Evolutionary conservation across 768 basidiomycete genomes (phyloP), one percentile per base, ranked within the genome.

Genomic region (Lactifluus rugatus): DNA sequence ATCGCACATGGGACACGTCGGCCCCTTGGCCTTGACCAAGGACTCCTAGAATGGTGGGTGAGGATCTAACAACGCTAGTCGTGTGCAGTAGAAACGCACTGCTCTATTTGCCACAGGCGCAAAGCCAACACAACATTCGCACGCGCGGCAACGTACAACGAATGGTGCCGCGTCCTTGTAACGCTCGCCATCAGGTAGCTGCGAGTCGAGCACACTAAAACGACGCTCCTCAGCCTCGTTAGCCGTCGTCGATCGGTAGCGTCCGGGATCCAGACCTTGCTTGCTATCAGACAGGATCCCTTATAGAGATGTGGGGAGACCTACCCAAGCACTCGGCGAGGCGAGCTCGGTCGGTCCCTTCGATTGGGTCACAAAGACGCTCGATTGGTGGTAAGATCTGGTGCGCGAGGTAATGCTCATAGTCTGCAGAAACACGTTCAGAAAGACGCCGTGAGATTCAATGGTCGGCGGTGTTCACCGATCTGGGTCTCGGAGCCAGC

Each of bases 341-440:
- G 36, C 94, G 81, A 7, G 93, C 76, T 26, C 90, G 81, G 65
- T 98, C 95, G 0, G 94, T 97, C 7, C 94, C 95, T 65, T 96
- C 92, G 46, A 99, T 98, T 1, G 90, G 87, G 44, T 96, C 96
- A 68, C 96, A 99, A 49, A 99, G 73, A 63, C 96, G 85, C 67
- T 96, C 90, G 56, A 98, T 85, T 0, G 96, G 94, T 3, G 96
- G 96, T 3, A 99, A 74, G 32, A 99, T 82, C 72, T 99, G 96
- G 26, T 90, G 81, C 4, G 87, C 81, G 9, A 99, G 76, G 70
- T 98, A 99, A 70, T 89, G 81, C 62, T 96, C 90, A 68, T 85
- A 92, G 70, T 98, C 96, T 93, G 63, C 4, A 52, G 28, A 21
- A 5, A 34, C 2, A 8, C 36, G 9, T 44, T 41, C 36, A 48